phyloP scores from a whole-genome alignment of 495 filamentous ascomycete species.

The Aspergillus heteromorphus region DNA sequence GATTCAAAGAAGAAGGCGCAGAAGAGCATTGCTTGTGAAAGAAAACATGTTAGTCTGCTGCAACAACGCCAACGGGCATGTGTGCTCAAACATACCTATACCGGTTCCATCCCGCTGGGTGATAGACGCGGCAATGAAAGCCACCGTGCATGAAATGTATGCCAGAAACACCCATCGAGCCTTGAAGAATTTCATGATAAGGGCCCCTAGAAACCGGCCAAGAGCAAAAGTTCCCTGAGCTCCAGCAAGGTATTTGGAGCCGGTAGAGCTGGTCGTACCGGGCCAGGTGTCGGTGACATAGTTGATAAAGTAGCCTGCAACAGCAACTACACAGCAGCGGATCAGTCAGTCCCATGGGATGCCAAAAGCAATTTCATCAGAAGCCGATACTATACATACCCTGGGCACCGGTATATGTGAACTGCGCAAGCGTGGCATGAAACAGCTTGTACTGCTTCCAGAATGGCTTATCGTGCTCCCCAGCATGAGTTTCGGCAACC shows the following conservation, averaged over 20 bases:
- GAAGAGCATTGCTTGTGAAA: constrained; percentile 40
- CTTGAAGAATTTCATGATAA: constrained; percentile 48
- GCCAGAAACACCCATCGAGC: constrained; percentile 47
- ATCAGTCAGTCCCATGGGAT: background rate
- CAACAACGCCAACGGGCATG: background rate
- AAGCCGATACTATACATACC: constrained; percentile 16
- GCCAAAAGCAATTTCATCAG: background rate
- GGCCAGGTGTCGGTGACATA: constrained; percentile 40
- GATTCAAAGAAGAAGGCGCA: constrained; percentile 57
- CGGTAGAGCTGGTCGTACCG: constrained; percentile 33
- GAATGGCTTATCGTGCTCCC: constrained; percentile 37
- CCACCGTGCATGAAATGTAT: constrained; percentile 34
- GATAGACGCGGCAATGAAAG: constrained; percentile 32
- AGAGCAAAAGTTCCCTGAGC: constrained; percentile 53
- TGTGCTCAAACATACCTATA: constrained; percentile 30
- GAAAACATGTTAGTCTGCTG: background rate
- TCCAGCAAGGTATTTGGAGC: constrained; percentile 49
- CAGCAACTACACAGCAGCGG: constrained; percentile 42
- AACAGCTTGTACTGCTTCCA: constrained; percentile 50
- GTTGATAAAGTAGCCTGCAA: constrained; percentile 64
- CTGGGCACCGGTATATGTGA: constrained; percentile 69
- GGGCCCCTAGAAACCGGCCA: constrained; percentile 47
- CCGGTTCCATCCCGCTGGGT: constrained; percentile 38
- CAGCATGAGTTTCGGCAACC: constrained; percentile 40
- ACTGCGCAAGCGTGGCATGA: constrained; percentile 63